Evolutionary conservation across 78 protist genomes (phyloP).

Genomic region (Paratrimastix pyriformis): DNA sequence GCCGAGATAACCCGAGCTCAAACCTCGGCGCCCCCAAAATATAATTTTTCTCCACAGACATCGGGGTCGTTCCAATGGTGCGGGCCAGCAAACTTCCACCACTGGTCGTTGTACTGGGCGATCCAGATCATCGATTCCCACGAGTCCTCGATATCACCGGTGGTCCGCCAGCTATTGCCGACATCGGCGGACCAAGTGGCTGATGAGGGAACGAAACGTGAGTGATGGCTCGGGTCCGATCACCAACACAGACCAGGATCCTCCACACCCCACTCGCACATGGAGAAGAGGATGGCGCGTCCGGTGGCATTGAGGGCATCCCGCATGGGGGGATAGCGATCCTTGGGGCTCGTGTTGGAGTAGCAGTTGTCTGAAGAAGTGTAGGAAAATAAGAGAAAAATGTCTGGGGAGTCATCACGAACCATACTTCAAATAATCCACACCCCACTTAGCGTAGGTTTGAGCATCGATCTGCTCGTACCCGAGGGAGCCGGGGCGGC

Average conservation of each 20-base stretch:
- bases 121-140: constrained; percentile 2
- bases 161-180: constrained; percentile 60
- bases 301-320: constrained; percentile 49
- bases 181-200: constrained; percentile 31
- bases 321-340: constrained; percentile 45
- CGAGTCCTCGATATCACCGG: constrained; percentile 24
- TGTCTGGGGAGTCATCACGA: no score
- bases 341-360: constrained; percentile 13
- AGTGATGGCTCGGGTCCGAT: no score
- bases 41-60: no score
- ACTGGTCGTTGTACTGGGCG: background rate
- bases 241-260: background rate
- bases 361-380: constrained; percentile 72
- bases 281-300: constrained; percentile 45
- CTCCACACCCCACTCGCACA: constrained; percentile 65
- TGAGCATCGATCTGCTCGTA: constrained; percentile 44
- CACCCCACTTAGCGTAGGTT: constrained; percentile 55
- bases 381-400: no score
- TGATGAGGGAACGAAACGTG: no score
- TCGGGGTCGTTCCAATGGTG: constrained; percentile 19
- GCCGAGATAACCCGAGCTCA: no score
- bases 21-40: no score
- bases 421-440: constrained; percentile 49
- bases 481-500: constrained; percentile 49
- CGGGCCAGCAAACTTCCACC: constrained; percentile 1